Evolutionary conservation across 148 eudicot species (phyloP).

Genomic region (Cornus suecica): DNA sequence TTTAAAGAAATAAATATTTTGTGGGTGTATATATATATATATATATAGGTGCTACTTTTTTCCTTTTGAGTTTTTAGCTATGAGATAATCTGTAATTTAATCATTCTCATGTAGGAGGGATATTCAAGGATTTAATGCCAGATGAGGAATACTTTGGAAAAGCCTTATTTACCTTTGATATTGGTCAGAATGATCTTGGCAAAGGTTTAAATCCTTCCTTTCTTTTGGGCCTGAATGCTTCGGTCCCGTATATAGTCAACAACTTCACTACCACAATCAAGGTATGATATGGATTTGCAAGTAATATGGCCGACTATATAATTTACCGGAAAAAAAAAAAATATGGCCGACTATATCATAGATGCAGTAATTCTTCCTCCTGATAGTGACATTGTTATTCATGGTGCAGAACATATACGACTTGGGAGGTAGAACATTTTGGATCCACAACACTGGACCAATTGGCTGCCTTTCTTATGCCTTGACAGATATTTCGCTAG

Average conservation of each 20-base stretch:
- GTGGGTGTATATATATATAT: too few species aligned
- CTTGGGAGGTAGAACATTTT: conserved; percentile 19
- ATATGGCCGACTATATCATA: too few species aligned
- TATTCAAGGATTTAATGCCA: too few species aligned
- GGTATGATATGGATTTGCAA: too few species aligned
- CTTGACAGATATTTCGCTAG: background rate
- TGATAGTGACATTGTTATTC: background rate
- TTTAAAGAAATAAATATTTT: too few species aligned
- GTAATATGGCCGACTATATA: too few species aligned
- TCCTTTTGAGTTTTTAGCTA: too few species aligned
- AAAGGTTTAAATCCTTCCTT: conserved; percentile 32
- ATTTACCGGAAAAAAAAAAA: too few species aligned
- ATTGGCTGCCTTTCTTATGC: conserved; percentile 19
- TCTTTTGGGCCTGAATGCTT: conserved; percentile 29
- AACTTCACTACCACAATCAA: conserved; percentile 28
- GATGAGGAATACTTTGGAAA: conserved; percentile 31
- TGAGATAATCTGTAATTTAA: background rate
- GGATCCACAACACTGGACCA: conserved; percentile 25
- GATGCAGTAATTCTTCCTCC: background rate
- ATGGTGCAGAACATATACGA: conserved; percentile 8
- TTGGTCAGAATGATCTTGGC: conserved; percentile 47
- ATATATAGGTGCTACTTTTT: background rate
- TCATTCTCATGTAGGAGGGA: too few species aligned
- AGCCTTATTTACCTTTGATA: conserved; percentile 42
- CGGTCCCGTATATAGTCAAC: conserved; percentile 34